Evolutionary conservation across 1,284 basidiomycete genomes (phyloP).

Genomic region (Pterulicium gracile): DNA sequence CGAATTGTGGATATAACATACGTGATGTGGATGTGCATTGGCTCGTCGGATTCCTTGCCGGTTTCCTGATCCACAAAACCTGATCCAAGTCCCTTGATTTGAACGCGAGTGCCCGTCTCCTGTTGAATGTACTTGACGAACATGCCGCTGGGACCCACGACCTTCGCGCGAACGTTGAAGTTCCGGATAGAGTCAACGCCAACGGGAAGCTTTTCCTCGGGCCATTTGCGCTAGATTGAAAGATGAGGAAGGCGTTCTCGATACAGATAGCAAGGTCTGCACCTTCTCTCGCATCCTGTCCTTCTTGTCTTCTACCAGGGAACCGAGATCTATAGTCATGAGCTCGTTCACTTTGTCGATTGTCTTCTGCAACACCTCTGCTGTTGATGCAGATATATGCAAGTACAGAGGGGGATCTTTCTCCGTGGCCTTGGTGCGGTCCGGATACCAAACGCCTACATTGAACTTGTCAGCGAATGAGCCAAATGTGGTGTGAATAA

Average conservation of each 20-base stretch:
- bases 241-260: constrained; percentile 5
- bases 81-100: constrained; percentile 93
- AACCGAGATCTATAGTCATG: constrained; percentile 77
- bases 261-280: constrained; percentile 6
- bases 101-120: constrained; percentile 94
- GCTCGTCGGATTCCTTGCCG: constrained; percentile 82
- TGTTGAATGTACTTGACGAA: constrained; percentile 99
- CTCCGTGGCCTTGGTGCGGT: constrained; percentile 79
- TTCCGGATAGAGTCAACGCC: constrained; percentile 86
- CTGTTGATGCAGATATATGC: constrained; percentile 80
- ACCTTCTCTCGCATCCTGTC: constrained; percentile 54
- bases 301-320: constrained; percentile 80
- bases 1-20: constrained; percentile 24
- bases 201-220: constrained; percentile 86
- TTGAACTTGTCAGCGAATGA: neutral
- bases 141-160: constrained; percentile 92
- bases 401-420: constrained; percentile 92
- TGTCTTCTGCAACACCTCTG: constrained; percentile 73
- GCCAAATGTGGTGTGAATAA: neutral
- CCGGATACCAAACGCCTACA: constrained; percentile 70
- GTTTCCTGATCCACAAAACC: constrained; percentile 96
- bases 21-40: constrained; percentile 94
- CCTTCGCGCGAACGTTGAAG: constrained; percentile 96
- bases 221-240: constrained; percentile 76
- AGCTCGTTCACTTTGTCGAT: constrained; percentile 81